Percentiles rank a stretch among this genome's conserved stretches.
Evolutionary conservation across 257 asterid genomes (phyloP).

Genomic region (Euphrasia confusa): DNA sequence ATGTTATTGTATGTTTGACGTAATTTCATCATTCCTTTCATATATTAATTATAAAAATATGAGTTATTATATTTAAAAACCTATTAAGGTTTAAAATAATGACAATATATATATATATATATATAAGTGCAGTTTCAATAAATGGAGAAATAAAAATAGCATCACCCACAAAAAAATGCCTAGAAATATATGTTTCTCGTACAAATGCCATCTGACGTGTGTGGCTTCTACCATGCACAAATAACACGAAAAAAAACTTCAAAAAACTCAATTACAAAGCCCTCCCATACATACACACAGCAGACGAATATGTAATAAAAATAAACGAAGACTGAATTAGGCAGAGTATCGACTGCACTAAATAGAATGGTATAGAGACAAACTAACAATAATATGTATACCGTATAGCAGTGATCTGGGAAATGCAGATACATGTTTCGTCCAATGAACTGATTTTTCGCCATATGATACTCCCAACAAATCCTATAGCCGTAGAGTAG

Average conservation of each 20-base stretch:
- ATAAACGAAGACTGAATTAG: constrained; percentile 9
- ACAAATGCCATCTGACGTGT: neutral
- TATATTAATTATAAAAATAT: too few relatives aligned
- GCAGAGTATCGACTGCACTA: neutral
- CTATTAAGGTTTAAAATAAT: too few relatives aligned
- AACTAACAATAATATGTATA: constrained; percentile 2
- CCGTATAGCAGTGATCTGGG: constrained; percentile 8
- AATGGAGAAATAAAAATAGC: too few relatives aligned
- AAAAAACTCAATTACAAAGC: neutral
- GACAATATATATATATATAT: too few relatives aligned
- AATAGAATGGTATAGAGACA: neutral
- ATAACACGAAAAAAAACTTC: neutral
- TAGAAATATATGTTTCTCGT: too few relatives aligned
- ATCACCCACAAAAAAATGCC: too few relatives aligned
- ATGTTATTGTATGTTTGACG: too few relatives aligned
- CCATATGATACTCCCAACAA: constrained; percentile 12
- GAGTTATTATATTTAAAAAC: too few relatives aligned
- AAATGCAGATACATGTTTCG: constrained; percentile 8
- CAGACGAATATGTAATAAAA: neutral
- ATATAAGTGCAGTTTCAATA: too few relatives aligned
- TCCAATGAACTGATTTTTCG: constrained; percentile 8
- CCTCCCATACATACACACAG: neutral
- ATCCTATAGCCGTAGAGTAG: constrained; percentile 5
- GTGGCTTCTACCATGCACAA: constrained; percentile 1
- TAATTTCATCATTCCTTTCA: too few relatives aligned